Evolutionary conservation across 169 alveolate genomes (phyloP), one percentile per base, ranked within the genome.

Genomic region (Eimeria maxima): DNA sequence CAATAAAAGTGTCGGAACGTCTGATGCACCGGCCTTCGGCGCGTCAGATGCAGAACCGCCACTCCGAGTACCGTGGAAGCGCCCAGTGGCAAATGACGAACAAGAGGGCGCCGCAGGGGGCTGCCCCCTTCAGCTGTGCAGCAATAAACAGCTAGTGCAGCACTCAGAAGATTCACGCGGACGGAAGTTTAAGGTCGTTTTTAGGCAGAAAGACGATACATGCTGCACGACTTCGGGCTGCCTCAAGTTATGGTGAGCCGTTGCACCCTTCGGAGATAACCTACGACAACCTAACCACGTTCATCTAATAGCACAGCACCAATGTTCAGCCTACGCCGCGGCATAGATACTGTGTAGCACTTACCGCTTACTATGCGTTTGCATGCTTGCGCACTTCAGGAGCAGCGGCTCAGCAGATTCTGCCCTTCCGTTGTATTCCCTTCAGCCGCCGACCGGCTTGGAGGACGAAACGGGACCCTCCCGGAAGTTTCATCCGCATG

Each of bases 111-210:
- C 8, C 27, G 50, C 42, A 33, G 53, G 18, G 50, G 81, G 81
- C 81, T 71, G 81, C 81, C n/a, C 81, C 3, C 81, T 71, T 6
- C 60, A 44, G 44, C 18, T 16, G 5, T 80, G 74, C 24, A 74
- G 45, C 69, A 83, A 55, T 60, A 83, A 11, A 16, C 81, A 71
- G 20, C 7, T 22, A 76, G 13, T 10, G 76, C 91, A 29, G 91
- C 91, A 55, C 16, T n/a, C 91, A 55, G 18, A 38, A 13, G 29
- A n/a, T 11, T 29, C 74, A n/a, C 74, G 53, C 18, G 55, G 76
- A 55, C 38, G 57, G 91, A 83, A 50, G 76, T 57, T 83, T 22
- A 47, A 29, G 53, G 91, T 83, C 38, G 91, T 83, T 22, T 57
- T 29, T 55, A 83, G 53, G 74, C 4, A 45, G 44, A 5, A 0